Conservation (phyloP, 2,329 filamentous ascomycete genomes). For the Ascochyta lentis region DNA sequence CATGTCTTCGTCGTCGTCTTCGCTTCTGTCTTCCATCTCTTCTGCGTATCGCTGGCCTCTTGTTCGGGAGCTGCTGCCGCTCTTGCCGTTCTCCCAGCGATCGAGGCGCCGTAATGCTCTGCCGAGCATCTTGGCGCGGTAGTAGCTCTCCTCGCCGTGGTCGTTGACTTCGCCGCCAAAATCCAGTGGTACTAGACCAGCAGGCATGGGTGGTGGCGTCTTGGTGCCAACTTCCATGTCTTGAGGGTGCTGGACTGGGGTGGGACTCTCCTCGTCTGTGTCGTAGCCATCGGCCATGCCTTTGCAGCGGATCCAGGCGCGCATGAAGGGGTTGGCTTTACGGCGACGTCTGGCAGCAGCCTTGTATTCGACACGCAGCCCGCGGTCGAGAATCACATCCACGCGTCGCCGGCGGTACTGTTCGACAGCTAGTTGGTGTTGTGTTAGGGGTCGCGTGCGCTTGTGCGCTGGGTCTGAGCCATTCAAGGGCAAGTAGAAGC, state of each 20-base stretch:
- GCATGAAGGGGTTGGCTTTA: constrained; percentile 70
- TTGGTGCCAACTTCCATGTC: constrained; percentile 37
- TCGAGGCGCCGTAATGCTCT: constrained; percentile 69
- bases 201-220: constrained; percentile 45
- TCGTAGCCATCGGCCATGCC: constrained; percentile 55
- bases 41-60: constrained; percentile 4
- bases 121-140: constrained; percentile 70
- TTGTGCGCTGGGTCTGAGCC: constrained; percentile 56
- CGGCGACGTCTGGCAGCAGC: constrained; percentile 67
- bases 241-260: constrained; percentile 47
- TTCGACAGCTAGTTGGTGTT: constrained; percentile 82
- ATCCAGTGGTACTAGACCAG: constrained; percentile 66
- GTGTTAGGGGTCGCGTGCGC: constrained; percentile 76
- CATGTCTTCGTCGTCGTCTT: constrained; percentile 43
- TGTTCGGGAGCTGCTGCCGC: constrained; percentile 15
- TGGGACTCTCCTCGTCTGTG: constrained; percentile 50
- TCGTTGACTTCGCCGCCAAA: constrained; percentile 68
- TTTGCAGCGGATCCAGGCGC: constrained; percentile 70
- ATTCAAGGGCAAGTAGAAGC: constrained; percentile 58
- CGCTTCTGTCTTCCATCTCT: constrained; percentile 8
- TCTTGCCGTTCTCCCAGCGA: constrained; percentile 67
- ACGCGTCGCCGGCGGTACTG: constrained; percentile 79
- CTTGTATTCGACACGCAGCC: constrained; percentile 71
- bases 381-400: constrained; percentile 81
- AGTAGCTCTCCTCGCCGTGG: constrained; percentile 75